These are phyloP conservation scores for Hypoxylon trugodes DNA, from an alignment of 495 filamentous ascomycete species.

Conservation along the genomic window DNA sequence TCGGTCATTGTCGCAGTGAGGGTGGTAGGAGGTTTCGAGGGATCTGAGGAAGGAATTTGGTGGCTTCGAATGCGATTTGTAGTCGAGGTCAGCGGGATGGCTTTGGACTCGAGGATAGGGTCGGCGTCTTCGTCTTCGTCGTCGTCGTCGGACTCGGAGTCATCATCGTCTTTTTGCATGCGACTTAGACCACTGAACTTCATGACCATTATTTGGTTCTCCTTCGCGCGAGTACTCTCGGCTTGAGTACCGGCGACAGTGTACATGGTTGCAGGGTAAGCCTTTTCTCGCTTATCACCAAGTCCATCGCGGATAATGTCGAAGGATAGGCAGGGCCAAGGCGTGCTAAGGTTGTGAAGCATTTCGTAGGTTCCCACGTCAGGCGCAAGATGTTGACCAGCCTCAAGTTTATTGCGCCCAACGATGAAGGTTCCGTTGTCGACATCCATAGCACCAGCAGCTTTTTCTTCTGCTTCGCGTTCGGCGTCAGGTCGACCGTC, in stretches of 20 bases:
- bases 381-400: conserved; percentile 88
- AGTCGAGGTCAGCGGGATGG: conserved; percentile 82
- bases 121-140: conserved; percentile 84
- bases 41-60: conserved; percentile 73
- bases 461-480: conserved; percentile 82
- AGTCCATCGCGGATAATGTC: conserved; percentile 89
- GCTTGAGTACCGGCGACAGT: conserved; percentile 95
- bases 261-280: conserved; percentile 92
- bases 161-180: conserved; percentile 73
- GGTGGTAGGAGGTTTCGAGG: conserved; percentile 75
- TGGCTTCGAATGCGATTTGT: conserved; percentile 92
- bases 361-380: conserved; percentile 94
- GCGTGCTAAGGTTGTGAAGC: conserved; percentile 89
- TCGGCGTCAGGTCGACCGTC: conserved; percentile 94
- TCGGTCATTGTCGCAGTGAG: conserved; percentile 93
- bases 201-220: conserved; percentile 94
- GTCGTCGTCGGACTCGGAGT: conserved; percentile 74
- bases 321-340: conserved; percentile 97
- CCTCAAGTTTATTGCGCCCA: conserved; percentile 82
- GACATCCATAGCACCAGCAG: conserved; percentile 83
- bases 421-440: conserved; percentile 91
- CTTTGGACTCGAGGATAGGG: conserved; percentile 91
- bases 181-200: conserved; percentile 90
- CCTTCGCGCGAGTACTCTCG: conserved; percentile 72
- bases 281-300: conserved; percentile 82